These are phyloP conservation scores for Boechera stricta DNA, from an alignment of 345 rosid genomes.

Conservation along the genomic window DNA sequence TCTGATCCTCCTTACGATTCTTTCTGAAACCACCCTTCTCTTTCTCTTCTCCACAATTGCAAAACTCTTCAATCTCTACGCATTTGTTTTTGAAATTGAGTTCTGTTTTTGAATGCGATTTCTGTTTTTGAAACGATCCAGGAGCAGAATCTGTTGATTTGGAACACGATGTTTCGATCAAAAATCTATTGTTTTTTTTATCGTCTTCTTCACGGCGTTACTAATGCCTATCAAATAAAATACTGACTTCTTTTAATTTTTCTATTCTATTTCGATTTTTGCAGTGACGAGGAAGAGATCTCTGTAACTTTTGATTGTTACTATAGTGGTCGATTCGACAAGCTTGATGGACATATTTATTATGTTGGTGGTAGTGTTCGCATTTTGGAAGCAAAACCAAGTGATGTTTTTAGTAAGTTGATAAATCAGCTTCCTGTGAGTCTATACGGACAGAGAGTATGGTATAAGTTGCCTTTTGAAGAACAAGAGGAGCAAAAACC, in stretches of 20 bases:
- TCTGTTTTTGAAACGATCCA: constrained; percentile 57
- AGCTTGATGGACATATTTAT: not conserved
- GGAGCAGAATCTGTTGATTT: constrained; percentile 64
- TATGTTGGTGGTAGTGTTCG: no score
- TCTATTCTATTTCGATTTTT: no score
- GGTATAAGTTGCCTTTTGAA: no score
- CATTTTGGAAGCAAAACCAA: no score
- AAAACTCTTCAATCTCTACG: constrained; percentile 52
- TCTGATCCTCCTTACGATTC: constrained; percentile 71
- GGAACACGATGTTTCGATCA: constrained; percentile 61
- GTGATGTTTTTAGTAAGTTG: no score
- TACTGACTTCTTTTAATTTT: no score
- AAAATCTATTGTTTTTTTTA: no score
- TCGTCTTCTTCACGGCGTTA: no score
- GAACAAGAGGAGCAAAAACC: no score
- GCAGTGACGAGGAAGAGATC: not conserved
- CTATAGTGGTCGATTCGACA: not conserved
- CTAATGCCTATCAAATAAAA: no score
- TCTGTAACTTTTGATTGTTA: not conserved
- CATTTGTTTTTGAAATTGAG: constrained; percentile 39
- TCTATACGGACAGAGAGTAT: no score
- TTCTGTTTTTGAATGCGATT: constrained; percentile 47
- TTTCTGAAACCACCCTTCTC: constrained; percentile 63
- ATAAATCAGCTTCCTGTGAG: no score
- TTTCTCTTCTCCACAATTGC: constrained; percentile 68